Base-by-base conservation (phyloP, 345 rosid genomes). In the Eucalyptus sp. region DNA sequence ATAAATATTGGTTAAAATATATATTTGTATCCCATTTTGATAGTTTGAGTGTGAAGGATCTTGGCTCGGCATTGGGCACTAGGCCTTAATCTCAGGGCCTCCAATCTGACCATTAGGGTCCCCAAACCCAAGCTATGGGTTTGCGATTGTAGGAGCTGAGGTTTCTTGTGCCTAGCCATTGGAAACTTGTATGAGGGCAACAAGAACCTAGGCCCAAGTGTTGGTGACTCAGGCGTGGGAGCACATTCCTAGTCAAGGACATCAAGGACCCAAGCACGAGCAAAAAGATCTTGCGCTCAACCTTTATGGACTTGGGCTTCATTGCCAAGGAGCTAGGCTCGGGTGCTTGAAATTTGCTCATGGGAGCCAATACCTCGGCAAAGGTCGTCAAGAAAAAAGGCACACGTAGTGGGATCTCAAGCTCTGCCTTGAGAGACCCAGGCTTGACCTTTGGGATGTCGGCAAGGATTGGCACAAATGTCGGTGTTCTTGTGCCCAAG, bases 321-420 rank as follows among this genome's bases (percentile, higher is more conserved):
- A 22, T 13, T 6, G 13, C 24, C 25, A 68, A 68, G 25, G 7
- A 33, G 20, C 0, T 62, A 3, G 33, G 68, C 1, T 33, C 0
- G 13, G 1, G 44, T 3, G 2, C 44, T 68, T 5, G 2, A 3
- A 33, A 16, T 5, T 68, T 68, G 44, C 2, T 20, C 24, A 0
- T 31, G 24, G 25, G 2, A 33, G 80, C 13, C 22, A 20, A 2
- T 33, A 68, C 22, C 5, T 29, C 6, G 80, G 80, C 43, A 5
- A 33, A 68, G 7, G 7, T 17, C 0, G 12, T 68, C 44, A 68
- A 51, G 87, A 86, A 7, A 41, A 3, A 20, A 15, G 43, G 87
- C 87, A 86, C 3, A 10, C 27, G 24, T 8, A 3, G 5, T 0
- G 9, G 27, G 62, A 12, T 50, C 43, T 86, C 62, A 4, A 16